A percentile compares a stretch with the other conserved stretches of the same genome.
Evolutionary conservation across 2,329 filamentous ascomycete species (phyloP).

Genomic region (Colletotrichum sp.): DNA sequence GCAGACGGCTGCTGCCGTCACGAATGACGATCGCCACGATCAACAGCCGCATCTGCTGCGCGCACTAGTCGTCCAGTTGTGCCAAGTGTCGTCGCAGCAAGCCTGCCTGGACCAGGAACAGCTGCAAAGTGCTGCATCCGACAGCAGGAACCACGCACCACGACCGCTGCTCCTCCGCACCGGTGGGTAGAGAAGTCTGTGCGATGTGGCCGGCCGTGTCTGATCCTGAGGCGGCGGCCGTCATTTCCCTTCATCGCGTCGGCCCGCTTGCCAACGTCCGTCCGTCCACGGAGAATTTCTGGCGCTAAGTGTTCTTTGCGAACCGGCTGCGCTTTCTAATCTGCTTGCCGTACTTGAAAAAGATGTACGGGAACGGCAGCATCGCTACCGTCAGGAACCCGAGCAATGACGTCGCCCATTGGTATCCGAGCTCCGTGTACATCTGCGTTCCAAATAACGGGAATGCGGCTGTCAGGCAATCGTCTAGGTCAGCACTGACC

Average conservation of each 20-base stretch:
- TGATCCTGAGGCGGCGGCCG: neutral
- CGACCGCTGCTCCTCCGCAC: neutral
- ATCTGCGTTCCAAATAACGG: slow-evolving; percentile 77
- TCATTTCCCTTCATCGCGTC: neutral
- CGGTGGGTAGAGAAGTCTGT: neutral
- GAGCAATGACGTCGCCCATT: slow-evolving; percentile 70
- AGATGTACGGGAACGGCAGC: slow-evolving; percentile 69
- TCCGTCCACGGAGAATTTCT: neutral
- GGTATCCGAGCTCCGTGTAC: slow-evolving; percentile 72
- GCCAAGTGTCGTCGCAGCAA: neutral
- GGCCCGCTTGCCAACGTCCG: neutral
- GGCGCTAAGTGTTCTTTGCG: slow-evolving; percentile 36
- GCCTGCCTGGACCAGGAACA: slow-evolving; percentile 6
- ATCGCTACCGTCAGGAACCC: slow-evolving; percentile 67
- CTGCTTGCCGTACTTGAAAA: slow-evolving; percentile 64
- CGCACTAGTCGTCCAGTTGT: neutral
- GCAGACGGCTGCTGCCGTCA: slow-evolving; percentile 13
- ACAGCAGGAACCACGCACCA: neutral
- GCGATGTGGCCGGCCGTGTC: slow-evolving; percentile 3
- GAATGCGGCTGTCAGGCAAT: slow-evolving; percentile 63
- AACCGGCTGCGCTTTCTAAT: slow-evolving; percentile 61
- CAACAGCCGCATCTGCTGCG: slow-evolving; percentile 14
- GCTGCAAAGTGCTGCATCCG: neutral
- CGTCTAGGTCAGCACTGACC: neutral
- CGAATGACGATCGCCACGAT: slow-evolving; percentile 12